Evolutionary conservation across 129 eudicot species (phyloP), one percentile per base, ranked within the genome.

Genomic region (Oenanthe sinensis): DNA sequence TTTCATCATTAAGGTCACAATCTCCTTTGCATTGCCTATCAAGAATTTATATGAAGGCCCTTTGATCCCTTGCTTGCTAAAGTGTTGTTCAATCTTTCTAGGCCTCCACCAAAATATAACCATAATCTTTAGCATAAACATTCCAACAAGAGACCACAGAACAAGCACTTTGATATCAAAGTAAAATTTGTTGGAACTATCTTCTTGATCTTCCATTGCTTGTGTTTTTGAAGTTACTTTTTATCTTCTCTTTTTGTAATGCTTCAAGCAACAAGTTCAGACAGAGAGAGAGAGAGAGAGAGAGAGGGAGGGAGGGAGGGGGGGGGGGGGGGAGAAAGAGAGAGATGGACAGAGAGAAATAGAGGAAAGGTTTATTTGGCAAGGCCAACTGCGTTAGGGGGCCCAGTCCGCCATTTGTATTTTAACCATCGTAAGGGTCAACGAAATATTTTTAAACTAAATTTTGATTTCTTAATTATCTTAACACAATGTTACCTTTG

Each of bases 71-170:
- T 88, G 92, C 76, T 81, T 77, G 22, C 76, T 14, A 70, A 88
- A 88, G 62, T 88, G 87, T 52, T 77, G 71, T 50, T 77, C 82
- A 54, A 88, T 83, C 73, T 77, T 86, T 50, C 83, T 86, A 30
- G 89, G 92, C 49, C 48, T 83, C 89, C 89, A 88, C 89, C 92
- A 88, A 4, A 83, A 63, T 44, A 79, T 62, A 17, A 83, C 47
- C 69, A 81, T 71, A 4, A 84, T 58, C 75, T 84, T 87, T 28
- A 79, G 16, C 19, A 80, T 40, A n/a, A 80, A 62, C 20, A 78
- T 43, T 48, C 81, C 42, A 0, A 52, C 63, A 39, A 77, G 13
- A 46, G 46, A 58, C 49, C 81, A 60, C 11, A 83, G 14, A 39
- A 70, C 69, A 44, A 86, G 71, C 43, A 77, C 12, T 74, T 74